phyloP scores from a whole-genome alignment of 768 basidiomycete genomes.

The Ramaria rubella region DNA sequence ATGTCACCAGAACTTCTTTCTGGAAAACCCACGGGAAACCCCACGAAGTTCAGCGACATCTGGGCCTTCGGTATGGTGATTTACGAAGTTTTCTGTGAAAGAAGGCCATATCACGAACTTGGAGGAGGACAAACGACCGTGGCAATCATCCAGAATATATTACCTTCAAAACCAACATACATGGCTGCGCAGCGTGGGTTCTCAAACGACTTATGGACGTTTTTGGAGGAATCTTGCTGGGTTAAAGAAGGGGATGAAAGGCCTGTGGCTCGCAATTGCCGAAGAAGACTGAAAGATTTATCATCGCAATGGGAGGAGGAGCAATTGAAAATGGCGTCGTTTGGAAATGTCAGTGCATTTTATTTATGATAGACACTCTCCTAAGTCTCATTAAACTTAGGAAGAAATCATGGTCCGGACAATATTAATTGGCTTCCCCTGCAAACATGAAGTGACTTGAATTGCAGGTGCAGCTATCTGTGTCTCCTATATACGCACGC shows the following conservation, averaged over 20 bases:
- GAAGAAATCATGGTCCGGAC: too few relatives aligned
- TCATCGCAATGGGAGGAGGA: too few relatives aligned
- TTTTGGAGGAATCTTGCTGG: background rate
- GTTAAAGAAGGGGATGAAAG: background rate
- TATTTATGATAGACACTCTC: too few relatives aligned
- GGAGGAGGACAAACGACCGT: background rate
- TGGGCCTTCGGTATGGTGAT: constrained; percentile 2
- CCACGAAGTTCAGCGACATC: background rate
- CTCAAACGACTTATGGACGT: background rate
- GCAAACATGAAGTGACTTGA: background rate
- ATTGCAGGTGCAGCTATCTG: background rate
- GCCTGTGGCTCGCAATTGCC: background rate
- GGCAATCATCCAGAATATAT: background rate
- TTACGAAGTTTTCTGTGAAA: background rate
- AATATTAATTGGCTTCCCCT: too few relatives aligned
- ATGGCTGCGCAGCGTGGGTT: background rate
- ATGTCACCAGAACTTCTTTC: background rate
- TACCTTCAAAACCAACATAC: background rate
- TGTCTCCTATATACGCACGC: background rate
- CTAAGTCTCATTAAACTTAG: too few relatives aligned
- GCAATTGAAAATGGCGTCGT: too few relatives aligned
- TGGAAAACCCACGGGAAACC: background rate
- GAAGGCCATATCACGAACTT: background rate
- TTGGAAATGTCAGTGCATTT: too few relatives aligned
- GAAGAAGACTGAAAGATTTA: background rate